A percentile compares a stretch with the other conserved stretches of the same genome.
Conservation (phyloP, 345 rosid species). For the Hibiscus mutabilis region DNA sequence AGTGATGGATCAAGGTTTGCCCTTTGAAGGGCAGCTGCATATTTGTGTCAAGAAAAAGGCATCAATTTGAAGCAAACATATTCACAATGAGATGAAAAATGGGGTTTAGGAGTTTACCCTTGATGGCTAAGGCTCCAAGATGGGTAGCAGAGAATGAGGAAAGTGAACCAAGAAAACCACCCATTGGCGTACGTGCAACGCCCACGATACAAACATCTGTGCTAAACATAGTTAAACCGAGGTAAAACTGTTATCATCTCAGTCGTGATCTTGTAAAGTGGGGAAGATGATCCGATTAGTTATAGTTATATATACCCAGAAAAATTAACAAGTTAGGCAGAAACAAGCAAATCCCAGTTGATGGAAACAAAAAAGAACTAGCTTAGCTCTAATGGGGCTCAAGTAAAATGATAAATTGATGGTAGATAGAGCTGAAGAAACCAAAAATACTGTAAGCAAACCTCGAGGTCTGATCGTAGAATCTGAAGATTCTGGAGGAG, state of each 20-base stretch:
- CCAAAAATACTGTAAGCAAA: neutral
- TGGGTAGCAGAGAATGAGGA: conserved; percentile 72
- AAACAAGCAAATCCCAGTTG: neutral
- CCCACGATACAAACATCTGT: conserved; percentile 97
- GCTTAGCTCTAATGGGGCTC: neutral
- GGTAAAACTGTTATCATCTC: neutral
- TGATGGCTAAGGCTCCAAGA: conserved; percentile 80
- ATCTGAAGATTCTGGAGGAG: neutral
- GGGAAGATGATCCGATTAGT: neutral
- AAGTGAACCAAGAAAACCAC: conserved; percentile 77
- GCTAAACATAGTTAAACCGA: neutral
- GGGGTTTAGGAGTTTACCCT: conserved; percentile 28
- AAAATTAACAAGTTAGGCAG: neutral
- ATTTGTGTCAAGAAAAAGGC: neutral
- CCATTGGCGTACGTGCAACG: conserved; percentile 86
- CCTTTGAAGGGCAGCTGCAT: conserved; percentile 70
- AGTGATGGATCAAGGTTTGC: conserved; percentile 76
- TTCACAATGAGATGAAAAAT: neutral
- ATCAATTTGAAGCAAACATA: neutral
- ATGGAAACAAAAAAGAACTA: neutral
- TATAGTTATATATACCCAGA: neutral
- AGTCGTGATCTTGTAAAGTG: neutral
- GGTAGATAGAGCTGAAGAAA: neutral
- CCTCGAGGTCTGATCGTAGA: conserved; percentile 6
- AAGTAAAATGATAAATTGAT: neutral